phyloP scores from a whole-genome alignment of 2,329 filamentous ascomycete species.

The Calonectria honghensis region DNA sequence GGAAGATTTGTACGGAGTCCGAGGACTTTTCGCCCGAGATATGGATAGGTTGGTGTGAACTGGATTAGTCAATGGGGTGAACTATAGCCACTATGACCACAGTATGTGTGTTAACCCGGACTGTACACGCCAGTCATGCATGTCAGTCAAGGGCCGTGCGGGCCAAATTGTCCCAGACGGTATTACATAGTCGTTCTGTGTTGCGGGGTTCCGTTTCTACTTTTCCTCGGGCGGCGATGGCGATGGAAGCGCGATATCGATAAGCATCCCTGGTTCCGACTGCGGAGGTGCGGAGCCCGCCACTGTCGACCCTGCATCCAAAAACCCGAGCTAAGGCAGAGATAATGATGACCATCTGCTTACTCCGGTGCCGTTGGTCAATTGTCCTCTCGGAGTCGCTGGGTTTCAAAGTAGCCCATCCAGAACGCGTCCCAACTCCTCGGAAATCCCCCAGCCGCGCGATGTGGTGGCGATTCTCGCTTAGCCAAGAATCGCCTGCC shows the following conservation, averaged over 20 bases:
- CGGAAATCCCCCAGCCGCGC: slow-evolving; percentile 48
- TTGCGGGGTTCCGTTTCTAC: slow-evolving; percentile 55
- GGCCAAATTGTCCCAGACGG: slow-evolving; percentile 39
- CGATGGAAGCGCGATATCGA: slow-evolving; percentile 44
- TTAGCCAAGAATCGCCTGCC: slow-evolving; percentile 46
- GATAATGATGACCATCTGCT: slow-evolving; percentile 44
- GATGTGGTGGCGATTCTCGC: slow-evolving; percentile 33
- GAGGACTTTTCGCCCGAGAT: slow-evolving; percentile 52
- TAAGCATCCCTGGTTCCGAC: slow-evolving; percentile 53
- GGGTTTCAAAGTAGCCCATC: slow-evolving; percentile 16
- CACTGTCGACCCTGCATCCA: slow-evolving; percentile 46
- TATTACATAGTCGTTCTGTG: slow-evolving; percentile 49
- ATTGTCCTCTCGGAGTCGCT: slow-evolving; percentile 36
- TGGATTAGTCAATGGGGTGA: slow-evolving; percentile 55
- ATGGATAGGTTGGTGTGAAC: slow-evolving; percentile 45
- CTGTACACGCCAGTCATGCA: slow-evolving; percentile 41
- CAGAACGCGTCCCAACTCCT: slow-evolving; percentile 35
- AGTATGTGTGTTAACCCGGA: neutral
- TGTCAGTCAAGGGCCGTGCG: slow-evolving; percentile 42
- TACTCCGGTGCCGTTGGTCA: slow-evolving; percentile 42
- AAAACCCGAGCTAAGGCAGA: slow-evolving; percentile 24
- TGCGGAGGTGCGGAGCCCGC: slow-evolving; percentile 54
- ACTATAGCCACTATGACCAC: slow-evolving; percentile 39
- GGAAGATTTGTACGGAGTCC: slow-evolving; percentile 48
- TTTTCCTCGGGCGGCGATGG: slow-evolving; percentile 52